phyloP scores from a whole-genome alignment of 805 yeast genomes.

The Saccharomycopsis capsularis region DNA sequence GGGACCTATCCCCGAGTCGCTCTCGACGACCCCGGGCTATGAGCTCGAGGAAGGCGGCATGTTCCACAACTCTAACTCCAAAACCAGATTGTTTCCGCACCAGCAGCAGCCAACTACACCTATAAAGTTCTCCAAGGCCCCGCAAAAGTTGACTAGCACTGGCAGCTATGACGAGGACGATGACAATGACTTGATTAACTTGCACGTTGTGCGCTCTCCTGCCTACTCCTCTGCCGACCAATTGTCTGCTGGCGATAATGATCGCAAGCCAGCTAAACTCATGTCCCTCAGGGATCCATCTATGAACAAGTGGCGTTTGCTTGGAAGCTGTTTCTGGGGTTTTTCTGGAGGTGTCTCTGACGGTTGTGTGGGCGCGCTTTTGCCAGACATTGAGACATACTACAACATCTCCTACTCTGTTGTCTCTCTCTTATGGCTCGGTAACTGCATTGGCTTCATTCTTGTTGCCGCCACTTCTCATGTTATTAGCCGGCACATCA shows the following conservation, averaged over 20 bases:
- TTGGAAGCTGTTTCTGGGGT: conserved; percentile 36
- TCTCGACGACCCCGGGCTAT: conserved; percentile 37
- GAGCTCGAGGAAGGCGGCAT: conserved; percentile 25
- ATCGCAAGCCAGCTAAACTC: conserved; percentile 22
- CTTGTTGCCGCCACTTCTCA: conserved; percentile 44
- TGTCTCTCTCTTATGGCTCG: conserved; percentile 54
- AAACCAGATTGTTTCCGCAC: conserved; percentile 9
- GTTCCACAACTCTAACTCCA: conserved; percentile 18
- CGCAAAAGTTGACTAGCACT: not conserved
- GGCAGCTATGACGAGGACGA: not conserved
- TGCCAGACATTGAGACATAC: conserved; percentile 45
- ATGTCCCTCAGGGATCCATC: conserved; percentile 40
- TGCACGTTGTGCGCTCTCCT: not conserved
- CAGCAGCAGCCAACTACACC: conserved; percentile 16
- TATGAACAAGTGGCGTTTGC: conserved; percentile 36
- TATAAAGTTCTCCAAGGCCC: not conserved
- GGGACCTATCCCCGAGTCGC: conserved; percentile 31
- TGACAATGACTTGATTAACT: not conserved
- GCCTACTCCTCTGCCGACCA: conserved; percentile 4
- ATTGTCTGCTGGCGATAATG: not conserved
- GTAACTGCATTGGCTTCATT: conserved; percentile 51
- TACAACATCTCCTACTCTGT: conserved; percentile 43
- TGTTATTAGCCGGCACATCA: conserved; percentile 35
- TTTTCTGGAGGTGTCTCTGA: conserved; percentile 42
- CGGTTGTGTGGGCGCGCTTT: conserved; percentile 55